Evolutionary conservation across 1,284 basidiomycete species (phyloP).

Genomic region (Pyrrhoderma noxium): DNA sequence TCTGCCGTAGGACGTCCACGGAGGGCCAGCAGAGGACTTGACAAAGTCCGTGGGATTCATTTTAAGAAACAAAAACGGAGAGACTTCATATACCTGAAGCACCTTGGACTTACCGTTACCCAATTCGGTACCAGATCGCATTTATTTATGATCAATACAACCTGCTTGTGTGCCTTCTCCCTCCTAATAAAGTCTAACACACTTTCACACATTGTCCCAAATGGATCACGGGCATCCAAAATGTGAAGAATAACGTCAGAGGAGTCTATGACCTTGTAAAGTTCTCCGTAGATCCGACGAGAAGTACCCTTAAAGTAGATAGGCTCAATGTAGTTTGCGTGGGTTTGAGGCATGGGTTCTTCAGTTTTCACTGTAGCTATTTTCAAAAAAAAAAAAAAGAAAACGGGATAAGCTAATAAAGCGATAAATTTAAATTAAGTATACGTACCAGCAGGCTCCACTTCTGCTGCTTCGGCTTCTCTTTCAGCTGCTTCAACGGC

Average conservation of each 20-base stretch:
- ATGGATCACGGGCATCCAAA: constrained; percentile 91
- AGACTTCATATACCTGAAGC: constrained; percentile 3
- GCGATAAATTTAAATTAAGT: constrained; percentile 27
- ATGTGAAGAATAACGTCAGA: constrained; percentile 97
- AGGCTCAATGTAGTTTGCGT: constrained; percentile 75
- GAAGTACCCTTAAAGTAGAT: constrained; percentile 93
- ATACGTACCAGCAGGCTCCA: constrained; percentile 36
- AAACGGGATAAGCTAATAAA: constrained; percentile 37
- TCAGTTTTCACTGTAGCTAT: constrained; percentile 21
- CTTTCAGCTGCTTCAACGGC: constrained; percentile 35
- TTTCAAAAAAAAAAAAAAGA: no score
- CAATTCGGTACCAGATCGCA: constrained; percentile 98
- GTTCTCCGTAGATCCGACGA: constrained; percentile 91
- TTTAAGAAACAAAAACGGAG: constrained; percentile 12
- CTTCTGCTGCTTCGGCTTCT: constrained; percentile 33
- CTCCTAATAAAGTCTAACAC: constrained; percentile 92
- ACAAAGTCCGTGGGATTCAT: constrained; percentile 38
- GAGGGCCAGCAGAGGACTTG: constrained; percentile 33
- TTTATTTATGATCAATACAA: constrained; percentile 97
- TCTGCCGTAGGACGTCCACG: constrained; percentile 21
- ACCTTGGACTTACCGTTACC: constrained; percentile 80
- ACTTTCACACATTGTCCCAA: constrained; percentile 95
- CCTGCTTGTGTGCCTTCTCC: constrained; percentile 96
- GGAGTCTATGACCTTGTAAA: constrained; percentile 99
- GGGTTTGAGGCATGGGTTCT: constrained; percentile 44